These are phyloP conservation scores for Mortierella hygrophila DNA, from an alignment of 192 early-diverging fungal species.

Conservation along the genomic window DNA sequence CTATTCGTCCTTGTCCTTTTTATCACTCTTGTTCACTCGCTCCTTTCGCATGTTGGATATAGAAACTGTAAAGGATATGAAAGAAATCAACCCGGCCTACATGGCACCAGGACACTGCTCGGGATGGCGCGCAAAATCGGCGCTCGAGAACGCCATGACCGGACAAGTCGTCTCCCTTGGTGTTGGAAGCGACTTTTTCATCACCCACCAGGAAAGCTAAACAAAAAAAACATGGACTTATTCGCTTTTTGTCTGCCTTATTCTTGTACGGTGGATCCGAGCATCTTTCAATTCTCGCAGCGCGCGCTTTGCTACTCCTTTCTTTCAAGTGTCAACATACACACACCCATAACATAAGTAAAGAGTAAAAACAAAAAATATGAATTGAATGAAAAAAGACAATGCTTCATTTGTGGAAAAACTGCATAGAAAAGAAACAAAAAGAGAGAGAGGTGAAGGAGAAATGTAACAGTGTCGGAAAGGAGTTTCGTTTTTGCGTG, in stretches of 20 bases:
- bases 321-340: background rate
- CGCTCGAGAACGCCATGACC: conserved; percentile 44
- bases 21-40: background rate
- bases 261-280: too few relatives aligned
- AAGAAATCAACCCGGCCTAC: conserved; percentile 27
- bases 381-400: background rate
- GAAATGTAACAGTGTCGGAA: conserved; percentile 9
- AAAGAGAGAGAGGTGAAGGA: background rate
- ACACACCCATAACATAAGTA: background rate
- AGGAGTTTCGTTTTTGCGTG: background rate
- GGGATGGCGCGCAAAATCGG: conserved; percentile 51
- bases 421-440: conserved; percentile 16
- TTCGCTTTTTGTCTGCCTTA: background rate
- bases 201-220: background rate
- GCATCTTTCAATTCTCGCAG: background rate
- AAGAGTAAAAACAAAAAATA: too few relatives aligned
- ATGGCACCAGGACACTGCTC: conserved; percentile 58
- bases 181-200: conserved; percentile 47
- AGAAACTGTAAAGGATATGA: conserved; percentile 48
- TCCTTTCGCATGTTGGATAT: background rate
- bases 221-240: background rate
- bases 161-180: conserved; percentile 34
- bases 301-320: background rate
- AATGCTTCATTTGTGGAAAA: background rate
- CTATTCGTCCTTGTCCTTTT: background rate